A percentile compares a stretch with the other conserved stretches of the same genome.
These are phyloP conservation scores for Tylopilus felleus DNA, from an alignment of 768 basidiomycete species.

Conservation along the genomic window DNA sequence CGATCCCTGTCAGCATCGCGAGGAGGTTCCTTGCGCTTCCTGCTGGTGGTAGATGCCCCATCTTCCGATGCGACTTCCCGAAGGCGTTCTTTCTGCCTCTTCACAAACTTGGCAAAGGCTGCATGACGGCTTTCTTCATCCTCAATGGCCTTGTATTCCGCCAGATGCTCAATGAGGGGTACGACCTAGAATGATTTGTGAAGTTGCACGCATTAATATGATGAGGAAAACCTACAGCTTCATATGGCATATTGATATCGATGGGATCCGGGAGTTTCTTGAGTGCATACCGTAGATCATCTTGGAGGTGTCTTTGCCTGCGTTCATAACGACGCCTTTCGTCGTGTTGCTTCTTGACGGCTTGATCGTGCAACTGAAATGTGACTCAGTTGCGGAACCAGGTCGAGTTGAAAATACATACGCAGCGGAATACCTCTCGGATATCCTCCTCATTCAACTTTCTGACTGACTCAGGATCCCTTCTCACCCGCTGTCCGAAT, in stretches of 20 bases:
- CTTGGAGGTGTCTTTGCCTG: conserved; percentile 81
- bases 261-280: conserved; percentile 84
- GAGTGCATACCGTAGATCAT: conserved; percentile 93
- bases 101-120: conserved; percentile 86
- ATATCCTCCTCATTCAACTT: conserved; percentile 52
- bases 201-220: background rate
- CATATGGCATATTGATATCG: conserved; percentile 72
- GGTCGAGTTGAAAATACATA: conserved; percentile 33
- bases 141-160: conserved; percentile 84
- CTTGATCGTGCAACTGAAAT: conserved; percentile 65
- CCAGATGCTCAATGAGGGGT: conserved; percentile 73
- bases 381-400: conserved; percentile 6
- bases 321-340: conserved; percentile 87
- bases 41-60: conserved; percentile 73
- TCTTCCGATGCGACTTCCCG: conserved; percentile 78
- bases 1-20: conserved; percentile 48
- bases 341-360: conserved; percentile 73
- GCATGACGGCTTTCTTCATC: conserved; percentile 80
- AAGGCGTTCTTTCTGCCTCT: conserved; percentile 88
- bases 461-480: conserved; percentile 49
- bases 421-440: conserved; percentile 57
- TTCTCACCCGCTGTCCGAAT: conserved; percentile 55
- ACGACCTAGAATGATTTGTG: conserved; percentile 46
- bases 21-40: conserved; percentile 73
- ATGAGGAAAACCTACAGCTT: conserved; percentile 56